Conservation (phyloP, 139 green algal genomes). For the Closterium sp. region DNA sequence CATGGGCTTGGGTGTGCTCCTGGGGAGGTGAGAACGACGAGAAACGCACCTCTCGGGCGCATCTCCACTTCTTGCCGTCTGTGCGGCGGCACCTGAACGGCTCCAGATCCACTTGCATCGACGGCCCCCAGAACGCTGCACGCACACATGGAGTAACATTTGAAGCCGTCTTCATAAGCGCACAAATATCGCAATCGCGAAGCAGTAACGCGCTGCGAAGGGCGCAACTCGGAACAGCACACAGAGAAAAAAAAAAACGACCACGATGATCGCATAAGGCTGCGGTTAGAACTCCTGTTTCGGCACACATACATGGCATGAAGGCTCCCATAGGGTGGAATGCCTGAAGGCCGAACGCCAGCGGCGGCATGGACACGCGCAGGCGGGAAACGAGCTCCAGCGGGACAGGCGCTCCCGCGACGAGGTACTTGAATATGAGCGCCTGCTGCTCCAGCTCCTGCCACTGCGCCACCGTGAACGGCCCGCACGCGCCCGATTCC, state of each 20-base stretch:
- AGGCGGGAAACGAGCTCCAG: slow-evolving; percentile 4
- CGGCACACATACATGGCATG: neutral
- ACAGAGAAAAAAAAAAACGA: neutral
- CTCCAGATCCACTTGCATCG: slow-evolving; percentile 13
- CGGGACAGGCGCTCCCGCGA: slow-evolving; percentile 12
- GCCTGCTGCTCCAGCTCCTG: slow-evolving; percentile 39
- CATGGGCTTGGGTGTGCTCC: neutral
- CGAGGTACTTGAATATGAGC: slow-evolving; percentile 38
- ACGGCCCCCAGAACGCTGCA: neutral
- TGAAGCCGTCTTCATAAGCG: neutral
- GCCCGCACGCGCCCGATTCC: neutral
- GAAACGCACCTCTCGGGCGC: slow-evolving; percentile 27
- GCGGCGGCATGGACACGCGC: neutral
- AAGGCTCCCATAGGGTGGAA: neutral
- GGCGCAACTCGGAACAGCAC: too few species aligned
- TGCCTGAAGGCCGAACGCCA: neutral
- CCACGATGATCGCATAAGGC: neutral
- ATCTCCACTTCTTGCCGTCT: slow-evolving; percentile 51
- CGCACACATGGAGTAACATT: neutral
- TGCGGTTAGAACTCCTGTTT: too few species aligned
- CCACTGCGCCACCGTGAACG: slow-evolving; percentile 30
- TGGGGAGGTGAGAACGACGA: neutral
- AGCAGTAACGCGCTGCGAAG: neutral
- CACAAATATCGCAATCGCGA: neutral
- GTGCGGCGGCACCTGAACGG: slow-evolving; percentile 25